Evolutionary conservation across 805 yeast genomes (phyloP).

Genomic region (Priceomyces fermenticarens): DNA sequence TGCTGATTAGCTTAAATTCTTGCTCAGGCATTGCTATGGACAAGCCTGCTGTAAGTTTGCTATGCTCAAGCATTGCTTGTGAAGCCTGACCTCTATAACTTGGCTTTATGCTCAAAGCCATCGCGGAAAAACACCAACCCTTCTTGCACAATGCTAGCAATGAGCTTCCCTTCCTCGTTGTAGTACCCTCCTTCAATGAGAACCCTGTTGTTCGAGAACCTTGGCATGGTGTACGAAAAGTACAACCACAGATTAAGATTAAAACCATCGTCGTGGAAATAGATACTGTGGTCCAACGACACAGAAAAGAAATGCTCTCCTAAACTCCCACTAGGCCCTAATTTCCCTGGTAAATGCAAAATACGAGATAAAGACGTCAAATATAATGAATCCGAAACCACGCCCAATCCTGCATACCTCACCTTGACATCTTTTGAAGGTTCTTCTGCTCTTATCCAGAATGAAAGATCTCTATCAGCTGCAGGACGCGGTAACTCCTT

Average conservation of each 20-base stretch:
- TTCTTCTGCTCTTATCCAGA: conserved; percentile 29
- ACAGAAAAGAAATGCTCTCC: conserved; percentile 28
- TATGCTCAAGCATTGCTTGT: no score
- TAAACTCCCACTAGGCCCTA: conserved; percentile 20
- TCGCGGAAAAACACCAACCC: conserved; percentile 27
- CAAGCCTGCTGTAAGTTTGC: no score
- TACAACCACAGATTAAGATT: conserved; percentile 32
- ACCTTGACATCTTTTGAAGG: conserved; percentile 9
- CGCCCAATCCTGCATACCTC: conserved; percentile 30
- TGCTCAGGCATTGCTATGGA: not conserved
- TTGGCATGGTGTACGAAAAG: conserved; percentile 25
- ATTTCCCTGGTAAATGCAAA: conserved; percentile 22
- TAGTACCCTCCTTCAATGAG: conserved; percentile 27
- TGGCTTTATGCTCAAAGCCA: conserved; percentile 17
- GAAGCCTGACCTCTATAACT: no score
- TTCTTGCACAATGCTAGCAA: conserved; percentile 34
- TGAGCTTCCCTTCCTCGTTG: conserved; percentile 23
- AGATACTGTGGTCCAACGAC: conserved; percentile 32
- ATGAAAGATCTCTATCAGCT: conserved; percentile 29
- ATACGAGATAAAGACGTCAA: conserved; percentile 27
- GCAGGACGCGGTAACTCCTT: conserved; percentile 15
- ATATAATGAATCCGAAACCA: conserved; percentile 30
- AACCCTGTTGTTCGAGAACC: conserved; percentile 29
- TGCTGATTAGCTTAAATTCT: no score
- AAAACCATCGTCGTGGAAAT: conserved; percentile 34